A percentile compares a stretch with the other conserved stretches of the same genome.
phyloP scores from a whole-genome alignment of 2,329 filamentous ascomycete species.

The Dactylellina leptospora region DNA sequence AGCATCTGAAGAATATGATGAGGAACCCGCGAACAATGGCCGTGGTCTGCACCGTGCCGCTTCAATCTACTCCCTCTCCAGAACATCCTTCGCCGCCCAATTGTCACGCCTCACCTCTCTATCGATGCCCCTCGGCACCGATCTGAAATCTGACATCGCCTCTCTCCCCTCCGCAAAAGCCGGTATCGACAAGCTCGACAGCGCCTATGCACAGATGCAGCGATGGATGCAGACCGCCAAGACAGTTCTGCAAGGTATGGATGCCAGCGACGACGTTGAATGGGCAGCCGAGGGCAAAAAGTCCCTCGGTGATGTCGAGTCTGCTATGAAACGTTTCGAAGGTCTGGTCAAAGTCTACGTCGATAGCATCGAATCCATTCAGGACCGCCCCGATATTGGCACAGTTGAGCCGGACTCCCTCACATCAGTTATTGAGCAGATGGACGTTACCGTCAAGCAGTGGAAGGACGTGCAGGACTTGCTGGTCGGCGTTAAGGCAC shows the following conservation, averaged over 20 bases:
- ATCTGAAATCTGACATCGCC: conserved; percentile 81
- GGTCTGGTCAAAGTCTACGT: conserved; percentile 91
- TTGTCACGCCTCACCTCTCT: conserved; percentile 90
- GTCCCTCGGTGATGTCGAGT: conserved; percentile 76
- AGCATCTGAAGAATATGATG: conserved; percentile 38
- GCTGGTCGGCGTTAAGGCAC: conserved; percentile 80
- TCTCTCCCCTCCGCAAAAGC: conserved; percentile 84
- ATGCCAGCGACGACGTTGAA: conserved; percentile 96
- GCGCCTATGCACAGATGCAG: conserved; percentile 89
- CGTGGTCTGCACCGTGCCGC: conserved; percentile 69
- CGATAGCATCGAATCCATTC: conserved; percentile 88
- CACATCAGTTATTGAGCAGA: conserved; percentile 79
- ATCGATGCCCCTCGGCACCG: conserved; percentile 83
- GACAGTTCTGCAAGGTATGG: conserved; percentile 85
- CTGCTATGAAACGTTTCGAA: conserved; percentile 83
- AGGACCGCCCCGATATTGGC: conserved; percentile 78
- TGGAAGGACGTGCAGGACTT: conserved; percentile 84
- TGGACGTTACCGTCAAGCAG: conserved; percentile 84
- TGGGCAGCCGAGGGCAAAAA: conserved; percentile 93
- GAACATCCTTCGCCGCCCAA: conserved; percentile 91
- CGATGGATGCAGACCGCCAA: conserved; percentile 93
- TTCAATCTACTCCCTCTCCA: conserved; percentile 92
- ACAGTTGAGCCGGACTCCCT: conserved; percentile 76
- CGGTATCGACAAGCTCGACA: conserved; percentile 83
- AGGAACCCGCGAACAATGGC: conserved; percentile 24